Evolutionary conservation across 192 early-diverging fungal genomes (phyloP), one percentile per base, ranked within the genome.

Genomic region (Chytriomyces sp.): DNA sequence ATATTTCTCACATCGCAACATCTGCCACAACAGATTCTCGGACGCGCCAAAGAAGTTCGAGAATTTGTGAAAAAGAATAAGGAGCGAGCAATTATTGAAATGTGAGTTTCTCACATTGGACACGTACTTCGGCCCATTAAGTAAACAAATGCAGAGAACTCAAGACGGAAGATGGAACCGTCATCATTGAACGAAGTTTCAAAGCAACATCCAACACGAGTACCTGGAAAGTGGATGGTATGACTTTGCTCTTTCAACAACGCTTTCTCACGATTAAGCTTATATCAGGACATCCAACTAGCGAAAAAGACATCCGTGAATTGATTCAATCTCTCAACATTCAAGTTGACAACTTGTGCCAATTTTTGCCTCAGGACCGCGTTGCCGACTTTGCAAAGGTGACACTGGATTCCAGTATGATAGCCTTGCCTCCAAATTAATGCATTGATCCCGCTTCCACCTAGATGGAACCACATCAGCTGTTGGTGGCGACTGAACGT

Each of bases 271-370:
- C 26, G 17, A 17, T 14, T 32, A 14, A 32, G 82, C 34, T 38
- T 4, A 44, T 56, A 28, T 39, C 61, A 91, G 91, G 88, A 6
- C 78, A 89, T 39, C 37, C 17, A 12, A 75, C 82, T 3, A 86
- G 85, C 0, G 87, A 91, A 34, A 83, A 81, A 33, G 89, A 90
- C 28, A 86, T 98, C 5, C 74, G 85, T 53, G 81, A 82, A n/a
- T 83, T 77, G 6, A 87, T 93, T 12, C 55, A 69, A 31, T 59
- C 73, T 7, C 78, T 96, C 59, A 86, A 91, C 59, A 92, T 99
- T 60, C 96, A 99, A 69, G 94, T 98, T 41, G 91, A 95, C 79
- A 99, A 98, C 71, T 77, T 99, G 52, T 99, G 97, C 91, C 91
- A 98, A 80, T 97, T 99, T 69, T 79, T 99, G 62, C 97, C 97